These are phyloP conservation scores for Theobroma cacao DNA, from an alignment of 345 rosid genomes.

Conservation along the genomic window DNA sequence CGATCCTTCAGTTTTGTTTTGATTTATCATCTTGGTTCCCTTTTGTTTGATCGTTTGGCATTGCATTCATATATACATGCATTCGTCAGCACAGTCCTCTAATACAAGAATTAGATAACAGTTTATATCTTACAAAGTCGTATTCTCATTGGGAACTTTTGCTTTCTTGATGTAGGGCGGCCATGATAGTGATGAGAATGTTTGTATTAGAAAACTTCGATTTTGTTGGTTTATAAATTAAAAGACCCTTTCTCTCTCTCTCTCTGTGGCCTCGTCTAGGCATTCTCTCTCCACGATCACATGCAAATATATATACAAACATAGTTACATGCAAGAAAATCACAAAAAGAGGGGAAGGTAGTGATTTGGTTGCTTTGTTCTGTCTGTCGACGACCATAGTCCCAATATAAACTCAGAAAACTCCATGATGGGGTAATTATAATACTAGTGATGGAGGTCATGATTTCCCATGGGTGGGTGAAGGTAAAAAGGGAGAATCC, in stretches of 20 bases:
- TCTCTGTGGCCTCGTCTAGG: constrained; percentile 11
- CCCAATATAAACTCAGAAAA: constrained; percentile 28
- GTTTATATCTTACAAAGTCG: not conserved
- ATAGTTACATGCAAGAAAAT: constrained; percentile 39
- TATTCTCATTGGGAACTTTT: not conserved
- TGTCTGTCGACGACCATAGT: constrained; percentile 27
- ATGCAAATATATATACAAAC: constrained; percentile 22
- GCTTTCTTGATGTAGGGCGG: not conserved
- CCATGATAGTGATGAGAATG: not conserved
- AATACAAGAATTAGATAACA: not conserved
- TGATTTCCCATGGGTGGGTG: not conserved
- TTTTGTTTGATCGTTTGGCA: not conserved
- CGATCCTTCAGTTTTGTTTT: constrained; percentile 2
- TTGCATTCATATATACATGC: not conserved
- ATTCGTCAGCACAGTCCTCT: not conserved
- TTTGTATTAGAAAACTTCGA: not conserved
- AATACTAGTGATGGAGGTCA: not conserved
- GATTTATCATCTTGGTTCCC: not conserved
- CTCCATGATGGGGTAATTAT: constrained; percentile 60
- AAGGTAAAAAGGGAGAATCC: constrained; percentile 32
- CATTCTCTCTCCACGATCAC: constrained; percentile 7
- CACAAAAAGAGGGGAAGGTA: constrained; percentile 35
- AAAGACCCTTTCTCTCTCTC: constrained; percentile 2
- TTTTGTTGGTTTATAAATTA: not conserved
- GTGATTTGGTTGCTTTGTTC: constrained; percentile 27